Percentiles rank a stretch among this genome's conserved stretches.
phyloP scores from a whole-genome alignment of 164 flowering plant species.

The Umbellularia californica region DNA sequence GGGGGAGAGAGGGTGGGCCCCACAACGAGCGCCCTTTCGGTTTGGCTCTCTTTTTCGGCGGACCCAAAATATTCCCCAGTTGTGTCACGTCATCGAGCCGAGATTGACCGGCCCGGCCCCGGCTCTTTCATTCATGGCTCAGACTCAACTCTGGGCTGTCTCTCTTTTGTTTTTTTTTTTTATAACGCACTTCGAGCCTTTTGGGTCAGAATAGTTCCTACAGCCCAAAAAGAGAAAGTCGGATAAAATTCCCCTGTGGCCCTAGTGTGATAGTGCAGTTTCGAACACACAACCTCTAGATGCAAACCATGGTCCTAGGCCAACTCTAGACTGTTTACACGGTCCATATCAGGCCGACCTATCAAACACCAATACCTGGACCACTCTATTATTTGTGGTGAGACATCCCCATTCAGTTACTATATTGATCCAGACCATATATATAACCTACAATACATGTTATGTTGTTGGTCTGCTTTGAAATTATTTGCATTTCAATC shows the following conservation, averaged over 20 bases:
- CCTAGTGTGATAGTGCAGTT: too few relatives aligned
- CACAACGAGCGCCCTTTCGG: conserved; percentile 56
- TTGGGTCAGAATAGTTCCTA: too few relatives aligned
- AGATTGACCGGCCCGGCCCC: conserved; percentile 23
- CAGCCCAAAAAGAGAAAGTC: too few relatives aligned
- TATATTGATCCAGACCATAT: background rate
- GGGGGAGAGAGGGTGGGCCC: conserved; percentile 20
- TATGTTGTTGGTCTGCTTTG: too few relatives aligned
- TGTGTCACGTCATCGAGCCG: conserved; percentile 39
- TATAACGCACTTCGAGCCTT: too few relatives aligned
- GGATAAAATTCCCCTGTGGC: too few relatives aligned
- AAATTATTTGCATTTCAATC: too few relatives aligned
- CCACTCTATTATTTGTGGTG: too few relatives aligned
- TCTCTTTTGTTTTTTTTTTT: background rate
- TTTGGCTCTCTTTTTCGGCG: conserved; percentile 44
- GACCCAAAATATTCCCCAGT: conserved; percentile 44
- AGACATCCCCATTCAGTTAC: background rate
- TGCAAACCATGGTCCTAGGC: too few relatives aligned
- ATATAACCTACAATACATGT: too few relatives aligned
- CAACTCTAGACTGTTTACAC: background rate
- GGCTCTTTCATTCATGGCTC: background rate
- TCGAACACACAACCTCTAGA: too few relatives aligned
- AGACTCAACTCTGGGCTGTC: background rate
- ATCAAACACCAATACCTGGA: background rate
- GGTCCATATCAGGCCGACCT: background rate